These are phyloP conservation scores for Orbilia quercus DNA, from an alignment of 2,329 filamentous ascomycete genomes.

Conservation along the genomic window DNA sequence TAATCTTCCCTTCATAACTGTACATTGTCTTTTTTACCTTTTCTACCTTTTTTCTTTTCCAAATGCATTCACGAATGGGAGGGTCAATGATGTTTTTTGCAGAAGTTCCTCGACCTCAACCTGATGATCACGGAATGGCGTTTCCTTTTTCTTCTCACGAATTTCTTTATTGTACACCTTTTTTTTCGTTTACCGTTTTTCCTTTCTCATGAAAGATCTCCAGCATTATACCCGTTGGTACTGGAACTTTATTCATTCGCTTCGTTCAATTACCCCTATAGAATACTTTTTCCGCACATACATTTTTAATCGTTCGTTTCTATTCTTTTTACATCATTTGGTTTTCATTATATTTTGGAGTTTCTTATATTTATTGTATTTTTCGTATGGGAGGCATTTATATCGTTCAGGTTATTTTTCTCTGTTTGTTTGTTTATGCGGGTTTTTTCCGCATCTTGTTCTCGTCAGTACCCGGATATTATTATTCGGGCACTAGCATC, in stretches of 20 bases:
- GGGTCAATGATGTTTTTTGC: slow-evolving; percentile 51
- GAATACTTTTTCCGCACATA: slow-evolving; percentile 54
- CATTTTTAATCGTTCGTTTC: slow-evolving; percentile 38
- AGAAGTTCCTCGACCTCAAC: slow-evolving; percentile 42
- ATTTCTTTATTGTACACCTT: slow-evolving; percentile 48
- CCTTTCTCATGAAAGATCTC: slow-evolving; percentile 56
- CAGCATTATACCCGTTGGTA: slow-evolving; percentile 42
- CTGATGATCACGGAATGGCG: slow-evolving; percentile 55
- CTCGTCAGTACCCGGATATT: slow-evolving; percentile 38
- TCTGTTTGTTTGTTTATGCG: slow-evolving; percentile 13
- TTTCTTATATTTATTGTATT: slow-evolving; percentile 18
- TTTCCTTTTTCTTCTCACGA: slow-evolving; percentile 47
- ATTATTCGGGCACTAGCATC: slow-evolving; percentile 60
- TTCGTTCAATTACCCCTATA: slow-evolving; percentile 58
- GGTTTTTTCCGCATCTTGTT: slow-evolving; percentile 40
- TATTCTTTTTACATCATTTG: slow-evolving; percentile 35
- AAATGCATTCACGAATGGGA: slow-evolving; percentile 49
- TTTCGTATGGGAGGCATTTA: slow-evolving; percentile 51
- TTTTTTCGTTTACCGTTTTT: slow-evolving; percentile 15
- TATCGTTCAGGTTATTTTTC: slow-evolving; percentile 32
- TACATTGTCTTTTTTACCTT: slow-evolving; percentile 59
- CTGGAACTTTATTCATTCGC: slow-evolving; percentile 56
- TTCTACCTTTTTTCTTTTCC: slow-evolving; percentile 34
- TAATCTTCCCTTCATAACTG: slow-evolving; percentile 24
- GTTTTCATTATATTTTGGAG: slow-evolving; percentile 51